Evolutionary conservation across 2,329 filamentous ascomycete species (phyloP).

Genomic region (Alternaria gansuensis): DNA sequence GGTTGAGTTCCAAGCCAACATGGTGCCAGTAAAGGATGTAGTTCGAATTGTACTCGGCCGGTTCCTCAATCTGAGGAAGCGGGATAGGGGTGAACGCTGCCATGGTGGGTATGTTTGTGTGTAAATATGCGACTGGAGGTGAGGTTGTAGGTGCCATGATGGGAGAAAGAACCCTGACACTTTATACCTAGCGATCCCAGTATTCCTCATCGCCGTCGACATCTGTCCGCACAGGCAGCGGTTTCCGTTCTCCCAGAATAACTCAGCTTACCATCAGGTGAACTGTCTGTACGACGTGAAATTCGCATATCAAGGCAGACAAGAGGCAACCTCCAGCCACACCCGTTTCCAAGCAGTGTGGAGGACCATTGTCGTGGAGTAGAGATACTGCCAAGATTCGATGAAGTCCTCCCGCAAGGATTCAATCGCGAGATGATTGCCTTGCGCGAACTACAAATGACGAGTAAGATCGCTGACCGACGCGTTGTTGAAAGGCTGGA

Average conservation of each 20-base stretch:
- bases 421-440: not conserved
- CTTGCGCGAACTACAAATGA: conserved; percentile 16
- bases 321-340: conserved; percentile 11
- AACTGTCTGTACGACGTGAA: not conserved
- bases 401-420: not conserved
- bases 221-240: not conserved
- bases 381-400: conserved; percentile 2
- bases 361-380: conserved; percentile 11
- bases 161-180: not conserved
- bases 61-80: conserved; percentile 24
- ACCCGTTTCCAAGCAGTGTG: conserved; percentile 5
- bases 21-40: conserved; percentile 29
- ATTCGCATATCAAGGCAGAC: not conserved
- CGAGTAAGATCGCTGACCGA: conserved; percentile 4
- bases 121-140: not conserved
- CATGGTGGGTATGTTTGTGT: conserved; percentile 8
- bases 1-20: conserved; percentile 24
- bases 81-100: conserved; percentile 11
- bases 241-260: not conserved
- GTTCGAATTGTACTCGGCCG: conserved; percentile 21
- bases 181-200: conserved; percentile 3
- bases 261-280: conserved; percentile 7
- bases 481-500: not conserved
- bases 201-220: not conserved
- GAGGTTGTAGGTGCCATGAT: not conserved